Evolutionary conservation across 2,329 filamentous ascomycete genomes (phyloP).

Genomic region (Zasmidium cellare): DNA sequence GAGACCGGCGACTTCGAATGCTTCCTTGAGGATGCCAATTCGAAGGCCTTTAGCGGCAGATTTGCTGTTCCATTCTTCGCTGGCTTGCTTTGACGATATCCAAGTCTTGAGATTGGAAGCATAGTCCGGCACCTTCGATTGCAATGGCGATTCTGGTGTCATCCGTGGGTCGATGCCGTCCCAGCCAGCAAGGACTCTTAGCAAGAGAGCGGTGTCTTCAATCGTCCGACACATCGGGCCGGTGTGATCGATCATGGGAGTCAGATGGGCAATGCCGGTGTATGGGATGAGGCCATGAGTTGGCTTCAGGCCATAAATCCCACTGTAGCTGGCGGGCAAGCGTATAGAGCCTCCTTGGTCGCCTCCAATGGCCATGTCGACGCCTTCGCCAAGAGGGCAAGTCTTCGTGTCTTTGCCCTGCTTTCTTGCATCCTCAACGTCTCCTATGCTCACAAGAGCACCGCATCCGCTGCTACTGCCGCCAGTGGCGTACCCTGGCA

Average conservation of each 20-base stretch:
- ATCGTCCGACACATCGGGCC: slow-evolving; percentile 46
- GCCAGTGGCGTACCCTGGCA: slow-evolving; percentile 37
- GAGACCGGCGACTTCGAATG: slow-evolving; percentile 41
- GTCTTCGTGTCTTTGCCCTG: slow-evolving; percentile 23
- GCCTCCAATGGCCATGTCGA: slow-evolving; percentile 39
- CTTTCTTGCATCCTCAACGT: slow-evolving; percentile 29
- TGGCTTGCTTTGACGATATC: slow-evolving; percentile 26
- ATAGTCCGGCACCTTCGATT: slow-evolving; percentile 40
- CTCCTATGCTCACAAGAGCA: slow-evolving; percentile 34
- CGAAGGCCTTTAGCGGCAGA: slow-evolving; percentile 42
- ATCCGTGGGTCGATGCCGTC: slow-evolving; percentile 48
- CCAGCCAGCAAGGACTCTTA: slow-evolving; percentile 46
- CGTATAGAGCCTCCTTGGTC: slow-evolving; percentile 69
- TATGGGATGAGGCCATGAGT: slow-evolving; percentile 62
- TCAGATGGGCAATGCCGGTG: slow-evolving; percentile 43
- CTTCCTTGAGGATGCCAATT: slow-evolving; percentile 50
- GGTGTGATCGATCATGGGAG: slow-evolving; percentile 47
- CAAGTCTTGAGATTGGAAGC: slow-evolving; percentile 27
- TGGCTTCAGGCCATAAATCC: slow-evolving; percentile 78
- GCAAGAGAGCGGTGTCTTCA: slow-evolving; percentile 42
- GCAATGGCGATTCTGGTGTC: slow-evolving; percentile 42
- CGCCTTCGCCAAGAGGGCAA: slow-evolving; percentile 32
- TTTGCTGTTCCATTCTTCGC: slow-evolving; percentile 31
- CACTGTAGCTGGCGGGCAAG: slow-evolving; percentile 73
- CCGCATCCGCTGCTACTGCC: slow-evolving; percentile 38